Conservation (phyloP, 768 basidiomycete species). For the Plicaturopsis crispa region DNA sequence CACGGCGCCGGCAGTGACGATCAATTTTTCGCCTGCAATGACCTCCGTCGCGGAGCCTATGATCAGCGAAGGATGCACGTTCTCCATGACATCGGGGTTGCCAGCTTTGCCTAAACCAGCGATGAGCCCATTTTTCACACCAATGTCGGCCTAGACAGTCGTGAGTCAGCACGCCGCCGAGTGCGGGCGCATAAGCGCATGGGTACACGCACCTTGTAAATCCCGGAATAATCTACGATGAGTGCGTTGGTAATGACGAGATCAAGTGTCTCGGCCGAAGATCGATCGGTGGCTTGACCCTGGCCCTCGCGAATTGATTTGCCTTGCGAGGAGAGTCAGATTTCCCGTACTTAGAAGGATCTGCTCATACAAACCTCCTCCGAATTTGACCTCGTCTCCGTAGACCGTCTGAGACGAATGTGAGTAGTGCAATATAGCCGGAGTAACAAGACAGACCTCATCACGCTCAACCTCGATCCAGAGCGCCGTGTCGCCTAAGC, state of each 20-base stretch:
- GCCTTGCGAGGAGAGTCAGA: constrained; percentile 32
- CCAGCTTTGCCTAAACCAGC: constrained; percentile 94
- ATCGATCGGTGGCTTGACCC: constrained; percentile 80
- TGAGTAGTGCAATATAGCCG: background rate
- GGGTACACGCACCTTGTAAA: constrained; percentile 67
- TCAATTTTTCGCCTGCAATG: constrained; percentile 91
- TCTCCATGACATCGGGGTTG: constrained; percentile 89
- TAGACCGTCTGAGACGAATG: constrained; percentile 56
- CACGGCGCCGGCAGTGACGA: constrained; percentile 88
- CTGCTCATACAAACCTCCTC: constrained; percentile 55
- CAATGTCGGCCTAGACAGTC: constrained; percentile 92
- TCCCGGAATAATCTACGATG: constrained; percentile 91
- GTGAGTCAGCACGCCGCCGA: too few species aligned
- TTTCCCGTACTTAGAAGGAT: background rate
- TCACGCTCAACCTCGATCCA: constrained; percentile 94
- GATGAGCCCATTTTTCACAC: constrained; percentile 78
- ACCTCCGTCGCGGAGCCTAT: constrained; percentile 92
- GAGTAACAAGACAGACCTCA: constrained; percentile 37
- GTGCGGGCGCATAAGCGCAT: too few species aligned
- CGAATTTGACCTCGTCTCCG: constrained; percentile 97
- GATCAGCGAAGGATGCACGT: constrained; percentile 62
- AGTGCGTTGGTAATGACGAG: constrained; percentile 94
- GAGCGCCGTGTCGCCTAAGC: constrained; percentile 82
- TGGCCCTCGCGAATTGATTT: constrained; percentile 95
- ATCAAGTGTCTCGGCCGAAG: constrained; percentile 67